Percentiles rank a stretch among this genome's conserved stretches.
Evolutionary conservation across 2,329 filamentous ascomycete genomes (phyloP).

Genomic region (Ophiostoma quercus): DNA sequence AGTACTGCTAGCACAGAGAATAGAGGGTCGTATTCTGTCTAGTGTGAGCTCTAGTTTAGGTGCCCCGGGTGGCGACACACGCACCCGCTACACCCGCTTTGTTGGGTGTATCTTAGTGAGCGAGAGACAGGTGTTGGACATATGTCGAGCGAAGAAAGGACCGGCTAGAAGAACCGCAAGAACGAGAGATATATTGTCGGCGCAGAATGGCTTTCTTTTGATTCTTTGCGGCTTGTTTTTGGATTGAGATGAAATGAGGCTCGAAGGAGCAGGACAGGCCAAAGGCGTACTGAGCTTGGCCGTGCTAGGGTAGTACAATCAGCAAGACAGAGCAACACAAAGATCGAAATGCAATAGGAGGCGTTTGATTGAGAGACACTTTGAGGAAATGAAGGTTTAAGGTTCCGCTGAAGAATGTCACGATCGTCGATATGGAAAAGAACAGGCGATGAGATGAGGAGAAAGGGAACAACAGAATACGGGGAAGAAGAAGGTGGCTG

Average conservation of each 20-base stretch:
- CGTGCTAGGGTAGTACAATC: neutral
- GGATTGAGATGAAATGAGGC: neutral
- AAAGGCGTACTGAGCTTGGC: neutral
- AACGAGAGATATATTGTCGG: neutral
- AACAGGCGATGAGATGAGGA: neutral
- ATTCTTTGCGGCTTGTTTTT: neutral
- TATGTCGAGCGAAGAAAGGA: neutral
- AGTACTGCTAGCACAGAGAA: neutral
- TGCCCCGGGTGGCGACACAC: neutral
- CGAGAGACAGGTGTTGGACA: neutral
- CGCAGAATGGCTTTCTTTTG: neutral
- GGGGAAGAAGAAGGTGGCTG: neutral
- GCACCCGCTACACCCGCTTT: constrained; percentile 9
- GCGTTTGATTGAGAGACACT: neutral
- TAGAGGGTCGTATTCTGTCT: constrained; percentile 1
- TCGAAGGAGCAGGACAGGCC: neutral
- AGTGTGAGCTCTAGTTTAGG: constrained; percentile 8
- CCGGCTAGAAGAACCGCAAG: neutral
- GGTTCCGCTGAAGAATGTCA: neutral
- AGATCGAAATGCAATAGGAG: neutral
- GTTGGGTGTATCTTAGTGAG: neutral
- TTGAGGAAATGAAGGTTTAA: neutral
- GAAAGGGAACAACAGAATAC: neutral
- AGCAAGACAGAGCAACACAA: neutral
- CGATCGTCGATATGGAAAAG: constrained; percentile 1